These are phyloP conservation scores for Talaromyces marneffei DNA, from an alignment of 2,329 filamentous ascomycete genomes.

Conservation along the genomic window DNA sequence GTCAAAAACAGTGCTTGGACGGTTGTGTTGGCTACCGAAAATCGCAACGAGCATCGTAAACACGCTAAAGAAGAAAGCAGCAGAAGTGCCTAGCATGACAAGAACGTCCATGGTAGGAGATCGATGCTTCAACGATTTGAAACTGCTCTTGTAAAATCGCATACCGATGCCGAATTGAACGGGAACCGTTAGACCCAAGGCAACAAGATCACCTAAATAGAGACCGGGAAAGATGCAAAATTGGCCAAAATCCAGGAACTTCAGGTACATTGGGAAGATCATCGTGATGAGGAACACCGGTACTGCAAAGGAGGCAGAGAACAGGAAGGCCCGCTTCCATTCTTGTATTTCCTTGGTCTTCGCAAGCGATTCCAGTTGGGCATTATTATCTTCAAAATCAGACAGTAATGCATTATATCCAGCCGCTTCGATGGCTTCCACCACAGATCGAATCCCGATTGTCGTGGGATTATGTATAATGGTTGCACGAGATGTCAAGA, in stretches of 20 bases:
- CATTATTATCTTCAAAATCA: slow-evolving; percentile 91
- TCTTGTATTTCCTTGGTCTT: slow-evolving; percentile 96
- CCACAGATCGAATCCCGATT: slow-evolving; percentile 73
- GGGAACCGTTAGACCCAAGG: slow-evolving; percentile 76
- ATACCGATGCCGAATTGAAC: slow-evolving; percentile 95
- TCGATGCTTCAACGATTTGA: slow-evolving; percentile 81
- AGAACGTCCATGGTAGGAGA: slow-evolving; percentile 97
- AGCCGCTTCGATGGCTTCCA: slow-evolving; percentile 71
- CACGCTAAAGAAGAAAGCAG: slow-evolving; percentile 93
- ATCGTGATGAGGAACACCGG: slow-evolving; percentile 92
- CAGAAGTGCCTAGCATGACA: slow-evolving; percentile 86
- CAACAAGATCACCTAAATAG: slow-evolving; percentile 82
- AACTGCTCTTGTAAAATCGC: slow-evolving; percentile 91
- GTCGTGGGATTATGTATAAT: slow-evolving; percentile 66
- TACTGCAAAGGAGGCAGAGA: slow-evolving; percentile 73
- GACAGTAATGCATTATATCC: slow-evolving; percentile 86
- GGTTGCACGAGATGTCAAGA: slow-evolving; percentile 66
- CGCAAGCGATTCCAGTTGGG: slow-evolving; percentile 88
- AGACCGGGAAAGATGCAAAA: slow-evolving; percentile 64
- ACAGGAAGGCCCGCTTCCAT: slow-evolving; percentile 75
- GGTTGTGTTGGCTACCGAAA: slow-evolving; percentile 64
- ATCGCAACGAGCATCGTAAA: slow-evolving; percentile 81
- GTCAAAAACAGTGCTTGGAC: slow-evolving; percentile 87
- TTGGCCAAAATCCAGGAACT: slow-evolving; percentile 68
- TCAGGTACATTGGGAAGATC: slow-evolving; percentile 82